A percentile compares a stretch with the other conserved stretches of the same genome.
phyloP scores from a whole-genome alignment of 2,329 filamentous ascomycete genomes.

The Fusarium nygamai region DNA sequence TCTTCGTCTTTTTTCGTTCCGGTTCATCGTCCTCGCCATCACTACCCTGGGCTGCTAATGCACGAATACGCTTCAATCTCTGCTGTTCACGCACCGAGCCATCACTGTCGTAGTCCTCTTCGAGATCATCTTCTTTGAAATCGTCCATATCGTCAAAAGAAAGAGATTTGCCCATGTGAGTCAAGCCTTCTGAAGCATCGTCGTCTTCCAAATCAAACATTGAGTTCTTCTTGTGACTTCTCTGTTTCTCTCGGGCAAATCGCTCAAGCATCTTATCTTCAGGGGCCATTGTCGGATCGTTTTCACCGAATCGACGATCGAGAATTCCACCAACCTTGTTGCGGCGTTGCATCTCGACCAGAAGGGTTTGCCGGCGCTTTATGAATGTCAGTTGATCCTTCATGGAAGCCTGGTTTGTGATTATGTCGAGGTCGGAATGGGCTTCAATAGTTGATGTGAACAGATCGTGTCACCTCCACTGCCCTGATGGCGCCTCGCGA shows the following conservation, averaged over 20 bases:
- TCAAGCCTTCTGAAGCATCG: slow-evolving; percentile 73
- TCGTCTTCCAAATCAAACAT: slow-evolving; percentile 90
- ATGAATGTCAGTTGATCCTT: slow-evolving; percentile 16
- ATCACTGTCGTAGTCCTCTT: slow-evolving; percentile 67
- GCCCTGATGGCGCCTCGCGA: neutral
- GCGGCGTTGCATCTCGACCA: slow-evolving; percentile 88
- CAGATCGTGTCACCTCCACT: neutral
- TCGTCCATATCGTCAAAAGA: slow-evolving; percentile 75
- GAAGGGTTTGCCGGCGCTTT: slow-evolving; percentile 79
- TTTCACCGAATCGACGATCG: slow-evolving; percentile 94
- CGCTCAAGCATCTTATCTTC: slow-evolving; percentile 93
- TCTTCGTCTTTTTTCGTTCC: slow-evolving; percentile 91
- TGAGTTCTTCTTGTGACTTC: slow-evolving; percentile 77
- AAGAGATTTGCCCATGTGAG: slow-evolving; percentile 83
- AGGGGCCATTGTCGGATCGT: slow-evolving; percentile 91
- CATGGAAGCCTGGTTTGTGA: neutral
- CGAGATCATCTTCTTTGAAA: slow-evolving; percentile 81
- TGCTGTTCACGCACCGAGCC: slow-evolving; percentile 63
- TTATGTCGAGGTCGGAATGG: neutral
- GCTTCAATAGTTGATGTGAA: neutral
- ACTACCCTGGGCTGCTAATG: slow-evolving; percentile 55
- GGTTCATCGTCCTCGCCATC: slow-evolving; percentile 68
- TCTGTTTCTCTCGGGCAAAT: slow-evolving; percentile 88
- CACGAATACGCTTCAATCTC: slow-evolving; percentile 66
- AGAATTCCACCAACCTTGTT: slow-evolving; percentile 94